Evolutionary conservation across 75 land plant species (phyloP), one percentile per base, ranked within the genome.

Genomic region (Pinus taeda): DNA sequence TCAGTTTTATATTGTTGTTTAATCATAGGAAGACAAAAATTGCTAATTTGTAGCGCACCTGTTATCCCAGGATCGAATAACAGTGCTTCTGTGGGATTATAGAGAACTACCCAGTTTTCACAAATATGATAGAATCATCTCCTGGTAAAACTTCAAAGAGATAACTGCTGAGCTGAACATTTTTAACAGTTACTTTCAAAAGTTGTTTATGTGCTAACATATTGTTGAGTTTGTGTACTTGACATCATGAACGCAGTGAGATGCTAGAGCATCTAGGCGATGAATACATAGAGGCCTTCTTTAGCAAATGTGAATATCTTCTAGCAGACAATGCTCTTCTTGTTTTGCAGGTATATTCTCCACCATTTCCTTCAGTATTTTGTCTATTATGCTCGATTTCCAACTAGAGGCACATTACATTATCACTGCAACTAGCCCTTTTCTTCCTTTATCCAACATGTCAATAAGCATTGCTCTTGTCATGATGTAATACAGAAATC

Each of bases 211-310:
- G 33, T 24, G 14, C 17, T 69, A 69, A 69, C 39, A 36, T 8
- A 6, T 69, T 69, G 18, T 15, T 22, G 17, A 30, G 6, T 69
- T 69, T 7, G 17, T 15, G 15, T 14, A 37, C 57, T 14, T 22
- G 57, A 0, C 15, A 24, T 17, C 57, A 57, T 33, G 59, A 53
- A 33, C 86, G 56, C 85, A 96, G 98, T 85, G 98, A 93, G 82
- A 96, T 96, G 98, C 58, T 96, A 62, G 98, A 93, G 85, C 80
- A 80, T 57, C 94, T 96, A 57, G 98, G 98, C 26, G 94, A 93
- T 79, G 96, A 93, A 81, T 94, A 75, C 80, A 88, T 87, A 79
- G 88, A 80, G 42, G 94, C 91, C 15, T 96, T 87, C 75, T 96
- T 96, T 79, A 73, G 83, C 15, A 81, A 88, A 60, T 93, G 97